Base-by-base conservation (phyloP, 2,329 filamentous ascomycete genomes). In the Zymoseptoria brevis region DNA sequence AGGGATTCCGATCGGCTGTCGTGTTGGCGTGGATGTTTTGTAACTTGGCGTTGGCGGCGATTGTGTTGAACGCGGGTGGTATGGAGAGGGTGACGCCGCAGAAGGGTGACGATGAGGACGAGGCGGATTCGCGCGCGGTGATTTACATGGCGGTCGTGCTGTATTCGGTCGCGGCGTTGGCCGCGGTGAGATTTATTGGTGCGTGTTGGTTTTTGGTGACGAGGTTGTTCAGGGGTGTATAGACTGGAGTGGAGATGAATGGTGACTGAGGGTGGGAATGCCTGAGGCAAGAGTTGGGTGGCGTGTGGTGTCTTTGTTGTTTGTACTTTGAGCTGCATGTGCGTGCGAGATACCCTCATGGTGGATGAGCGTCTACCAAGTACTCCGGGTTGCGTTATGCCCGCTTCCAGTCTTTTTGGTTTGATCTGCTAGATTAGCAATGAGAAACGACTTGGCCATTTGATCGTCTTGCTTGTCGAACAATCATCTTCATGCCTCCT, bases 1-100 rank as follows among this genome's bases (percentile, higher is more conserved):
- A 92, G 69, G 94, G 92, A 65, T 96, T 99, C 73, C 85, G 94
- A 63, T 95, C 89, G 19, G 85, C 90, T 26, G 92, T 96, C 66
- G 94, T 99, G 29, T 79, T 97, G 55, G 85, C 88, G 65, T 99
- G 94, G 94, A 96, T 99, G 82, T 90, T 97, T 69, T 91, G 87
- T 71, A 99, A 99, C 75, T 89, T 99, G 73, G 91, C 85, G 0
- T 84, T 99, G 5, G 86, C 85, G 0, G 93, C 93, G 0, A 81
- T 95, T 1, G 93, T 99, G 7, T 79, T 99, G 65, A 92, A 88
- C 71, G 87, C 89, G 0, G 93, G 88, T 22, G 93, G 94, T 1
- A 35, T 60, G 13, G 50, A 53, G 22, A 26, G 35, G 11, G 26
- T 49, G 50, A 58, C 64, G 7, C 62, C 60, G 26, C 58, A 68